phyloP scores from a whole-genome alignment of 805 yeast genomes.

The Metschnikowia arizonensis region DNA sequence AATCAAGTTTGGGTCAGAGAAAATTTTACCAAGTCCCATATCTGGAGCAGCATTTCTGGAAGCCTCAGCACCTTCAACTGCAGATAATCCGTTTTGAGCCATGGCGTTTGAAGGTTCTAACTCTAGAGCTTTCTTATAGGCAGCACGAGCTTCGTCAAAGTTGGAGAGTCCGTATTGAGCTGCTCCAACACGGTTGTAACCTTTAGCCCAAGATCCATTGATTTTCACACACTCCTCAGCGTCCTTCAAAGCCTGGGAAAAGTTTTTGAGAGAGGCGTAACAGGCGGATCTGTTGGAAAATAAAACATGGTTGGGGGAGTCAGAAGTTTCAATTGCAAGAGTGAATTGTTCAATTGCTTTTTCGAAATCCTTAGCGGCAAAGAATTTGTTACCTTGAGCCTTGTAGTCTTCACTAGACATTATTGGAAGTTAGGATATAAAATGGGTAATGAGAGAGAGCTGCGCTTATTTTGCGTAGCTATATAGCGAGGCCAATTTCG shows the following conservation, averaged over 20 bases:
- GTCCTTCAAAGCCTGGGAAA: constrained; percentile 70
- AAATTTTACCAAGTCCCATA: constrained; percentile 71
- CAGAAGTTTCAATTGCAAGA: constrained; percentile 80
- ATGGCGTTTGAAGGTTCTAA: constrained; percentile 77
- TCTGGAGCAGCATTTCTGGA: constrained; percentile 57
- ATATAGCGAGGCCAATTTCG: constrained; percentile 5
- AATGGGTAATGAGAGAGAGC: neutral
- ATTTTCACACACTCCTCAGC: constrained; percentile 80
- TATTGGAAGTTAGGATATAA: neutral
- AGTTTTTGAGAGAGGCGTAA: constrained; percentile 75
- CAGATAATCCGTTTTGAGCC: constrained; percentile 77
- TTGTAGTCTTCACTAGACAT: constrained; percentile 75
- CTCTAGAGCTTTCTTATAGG: constrained; percentile 76
- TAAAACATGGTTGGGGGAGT: constrained; percentile 84
- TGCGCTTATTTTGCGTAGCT: constrained; percentile 1
- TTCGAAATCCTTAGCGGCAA: constrained; percentile 77
- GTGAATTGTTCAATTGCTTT: constrained; percentile 79
- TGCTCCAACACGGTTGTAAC: constrained; percentile 89
- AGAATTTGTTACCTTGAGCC: constrained; percentile 91
- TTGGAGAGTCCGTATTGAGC: constrained; percentile 87
- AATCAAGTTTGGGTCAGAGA: constrained; percentile 75
- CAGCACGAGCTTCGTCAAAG: constrained; percentile 64
- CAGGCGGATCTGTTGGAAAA: constrained; percentile 93
- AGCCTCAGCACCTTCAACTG: constrained; percentile 59
- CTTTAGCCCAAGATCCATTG: constrained; percentile 91